Evolutionary conservation across 1,284 basidiomycete species (phyloP).

Genomic region (Tilletiopsis washingtonensis): DNA sequence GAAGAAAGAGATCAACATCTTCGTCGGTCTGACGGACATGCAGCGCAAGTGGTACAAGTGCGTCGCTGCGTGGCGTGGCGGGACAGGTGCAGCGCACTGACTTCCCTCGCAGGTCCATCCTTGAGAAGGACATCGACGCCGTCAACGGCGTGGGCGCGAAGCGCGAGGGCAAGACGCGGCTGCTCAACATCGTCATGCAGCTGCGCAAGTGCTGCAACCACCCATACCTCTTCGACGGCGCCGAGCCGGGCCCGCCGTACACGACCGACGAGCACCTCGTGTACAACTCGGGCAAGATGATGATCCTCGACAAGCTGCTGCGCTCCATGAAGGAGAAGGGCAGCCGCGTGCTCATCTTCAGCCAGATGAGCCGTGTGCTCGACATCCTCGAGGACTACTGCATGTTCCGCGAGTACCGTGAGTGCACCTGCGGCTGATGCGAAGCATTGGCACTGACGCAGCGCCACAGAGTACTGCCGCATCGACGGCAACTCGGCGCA

Average conservation of each 20-base stretch:
- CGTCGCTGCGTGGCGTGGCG: too few relatives aligned
- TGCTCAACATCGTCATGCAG: conserved; percentile 99
- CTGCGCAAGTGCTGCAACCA: conserved; percentile 58
- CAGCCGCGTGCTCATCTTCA: conserved; percentile 91
- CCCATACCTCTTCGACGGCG: conserved; percentile 54
- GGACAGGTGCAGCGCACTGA: too few relatives aligned
- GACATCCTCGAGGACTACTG: conserved; percentile 98
- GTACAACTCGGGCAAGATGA: conserved; percentile 92
- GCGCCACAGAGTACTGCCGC: conserved; percentile 65
- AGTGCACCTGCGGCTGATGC: not conserved
- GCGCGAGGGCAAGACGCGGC: conserved; percentile 94
- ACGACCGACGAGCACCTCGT: conserved; percentile 97
- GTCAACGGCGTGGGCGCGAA: conserved; percentile 66
- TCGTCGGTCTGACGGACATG: conserved; percentile 95
- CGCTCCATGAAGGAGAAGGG: conserved; percentile 78
- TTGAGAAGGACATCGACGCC: conserved; percentile 98
- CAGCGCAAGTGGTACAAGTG: conserved; percentile 81
- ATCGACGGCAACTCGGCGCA: conserved; percentile 94
- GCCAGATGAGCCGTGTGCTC: conserved; percentile 90
- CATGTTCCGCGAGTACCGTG: conserved; percentile 68
- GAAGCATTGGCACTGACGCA: conserved; percentile 53
- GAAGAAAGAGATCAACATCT: conserved; percentile 99
- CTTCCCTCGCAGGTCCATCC: too few relatives aligned
- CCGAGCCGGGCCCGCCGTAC: conserved; percentile 88
- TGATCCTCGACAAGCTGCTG: conserved; percentile 90